Base-by-base conservation (phyloP, 179 eudicot genomes). In the Spinacia oleracea region DNA sequence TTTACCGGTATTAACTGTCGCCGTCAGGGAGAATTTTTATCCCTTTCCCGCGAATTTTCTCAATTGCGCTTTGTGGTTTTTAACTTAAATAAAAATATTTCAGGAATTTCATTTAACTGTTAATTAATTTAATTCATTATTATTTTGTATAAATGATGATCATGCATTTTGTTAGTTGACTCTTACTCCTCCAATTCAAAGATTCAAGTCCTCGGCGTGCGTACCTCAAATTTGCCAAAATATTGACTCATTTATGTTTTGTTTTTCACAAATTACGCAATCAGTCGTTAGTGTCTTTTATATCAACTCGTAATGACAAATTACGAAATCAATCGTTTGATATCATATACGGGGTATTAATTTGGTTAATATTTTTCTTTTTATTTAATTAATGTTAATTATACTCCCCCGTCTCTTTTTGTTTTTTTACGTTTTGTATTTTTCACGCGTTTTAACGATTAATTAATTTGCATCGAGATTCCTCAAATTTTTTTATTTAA, bases 1-100 rank as follows among this genome's bases (percentile, higher is more conserved):
- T 70, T 64, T 75, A 79, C 59, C 81, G 20, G 73, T 6, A 23
- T 46, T 78, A 78, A 82, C 79, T 32, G 82, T 79, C 82, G 55
- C 74, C 77, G 77, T 76, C 77, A 63, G 69, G 43, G 23, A 62
- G 21, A 35, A 76, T 70, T 27, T 50, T 10, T 21, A 32, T 59
- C 56, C 0, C 51, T 43, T 80, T 53, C n/a, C 74, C 48, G 79
- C 75, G 60, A 21, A 34, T 31, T 48, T 69, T 45, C 38, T 2
- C 8, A 5, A 20, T 27, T 38, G 34, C 7, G 20, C n/a, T 20
- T 38, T 11, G n/a, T 21, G 29, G 18, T 18, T 35, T 38, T 9
- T 38, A 35, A 3, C 18, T 14, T 15, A 48, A n/a, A n/a, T 35
- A 4, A 14, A 48, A 48, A 40, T 68, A 35, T 8, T 6, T 35